phyloP scores from a whole-genome alignment of 129 eudicot species.

The Escallonia rubra region DNA sequence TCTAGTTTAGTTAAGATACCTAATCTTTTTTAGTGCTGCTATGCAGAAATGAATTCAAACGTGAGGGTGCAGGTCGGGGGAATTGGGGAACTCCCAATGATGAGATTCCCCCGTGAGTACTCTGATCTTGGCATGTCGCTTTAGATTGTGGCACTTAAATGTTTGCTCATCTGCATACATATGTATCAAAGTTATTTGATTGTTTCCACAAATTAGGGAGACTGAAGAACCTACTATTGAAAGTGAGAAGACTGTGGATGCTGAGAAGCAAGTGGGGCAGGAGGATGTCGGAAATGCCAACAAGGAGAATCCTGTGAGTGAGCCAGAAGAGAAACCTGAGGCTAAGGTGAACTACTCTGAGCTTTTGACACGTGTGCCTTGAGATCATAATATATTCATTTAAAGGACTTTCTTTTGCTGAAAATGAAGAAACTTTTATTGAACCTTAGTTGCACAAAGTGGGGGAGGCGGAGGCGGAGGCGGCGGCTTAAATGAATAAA shows the following conservation, averaged over 20 bases:
- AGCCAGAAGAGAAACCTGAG: slow-evolving; percentile 74
- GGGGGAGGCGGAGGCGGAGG: too few species aligned
- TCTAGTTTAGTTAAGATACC: not conserved
- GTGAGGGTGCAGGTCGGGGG: slow-evolving; percentile 89
- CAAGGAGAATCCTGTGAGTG: slow-evolving; percentile 46
- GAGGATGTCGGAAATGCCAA: slow-evolving; percentile 48
- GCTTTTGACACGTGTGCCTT: not conserved
- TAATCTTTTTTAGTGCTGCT: not conserved
- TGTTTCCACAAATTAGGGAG: slow-evolving; percentile 28
- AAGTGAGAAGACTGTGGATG: slow-evolving; percentile 44
- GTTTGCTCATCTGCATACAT: not conserved
- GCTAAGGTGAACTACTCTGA: slow-evolving; percentile 35
- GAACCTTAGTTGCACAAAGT: too few species aligned
- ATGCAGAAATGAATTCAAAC: slow-evolving; percentile 59
- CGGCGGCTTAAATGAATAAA: too few species aligned
- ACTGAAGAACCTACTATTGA: slow-evolving; percentile 53
- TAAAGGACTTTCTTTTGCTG: too few species aligned
- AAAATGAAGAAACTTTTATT: too few species aligned
- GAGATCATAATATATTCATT: too few species aligned
- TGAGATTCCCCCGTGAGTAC: slow-evolving; percentile 53
- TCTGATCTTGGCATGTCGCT: not conserved
- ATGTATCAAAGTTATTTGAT: not conserved
- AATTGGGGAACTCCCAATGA: slow-evolving; percentile 86
- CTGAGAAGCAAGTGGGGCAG: slow-evolving; percentile 43
- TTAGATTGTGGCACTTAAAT: not conserved